phyloP scores from a whole-genome alignment of 2,329 filamentous ascomycete genomes.

The Hypocreales sp. region DNA sequence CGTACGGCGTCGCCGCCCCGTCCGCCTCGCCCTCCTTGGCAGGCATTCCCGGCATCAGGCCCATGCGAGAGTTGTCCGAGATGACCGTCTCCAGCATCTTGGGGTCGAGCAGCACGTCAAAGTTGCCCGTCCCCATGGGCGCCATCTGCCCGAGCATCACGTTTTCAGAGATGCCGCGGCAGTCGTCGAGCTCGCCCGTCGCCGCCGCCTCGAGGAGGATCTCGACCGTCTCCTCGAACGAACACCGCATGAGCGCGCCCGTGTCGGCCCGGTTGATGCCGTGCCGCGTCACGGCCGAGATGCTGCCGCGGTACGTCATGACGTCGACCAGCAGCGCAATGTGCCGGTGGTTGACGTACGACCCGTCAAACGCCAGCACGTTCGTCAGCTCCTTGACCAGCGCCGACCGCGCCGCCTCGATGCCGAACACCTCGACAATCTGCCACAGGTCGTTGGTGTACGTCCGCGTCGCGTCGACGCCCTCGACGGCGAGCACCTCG shows the following conservation, averaged over 20 bases:
- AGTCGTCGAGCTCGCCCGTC: conserved; percentile 91
- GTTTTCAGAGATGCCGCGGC: conserved; percentile 95
- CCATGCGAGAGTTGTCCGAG: conserved; percentile 77
- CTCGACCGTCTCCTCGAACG: conserved; percentile 97
- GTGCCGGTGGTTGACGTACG: conserved; percentile 98
- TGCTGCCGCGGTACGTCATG: conserved; percentile 87
- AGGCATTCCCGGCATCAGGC: conserved; percentile 64
- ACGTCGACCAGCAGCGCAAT: conserved; percentile 90
- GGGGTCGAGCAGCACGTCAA: conserved; percentile 85
- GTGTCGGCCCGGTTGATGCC: conserved; percentile 98
- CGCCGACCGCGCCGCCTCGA: conserved; percentile 80
- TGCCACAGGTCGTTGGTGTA: conserved; percentile 95
- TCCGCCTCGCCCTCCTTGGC: conserved; percentile 60
- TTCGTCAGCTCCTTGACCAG: conserved; percentile 79
- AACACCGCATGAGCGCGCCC: conserved; percentile 96
- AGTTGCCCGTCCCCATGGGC: conserved; percentile 91
- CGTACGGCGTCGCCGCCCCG: conserved; percentile 88
- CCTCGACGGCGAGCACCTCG: conserved; percentile 70
- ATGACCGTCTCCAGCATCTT: conserved; percentile 93
- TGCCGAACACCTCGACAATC: conserved; percentile 86
- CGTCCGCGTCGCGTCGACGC: conserved; percentile 72
- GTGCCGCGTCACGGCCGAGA: conserved; percentile 94
- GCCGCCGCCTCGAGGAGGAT: conserved; percentile 93
- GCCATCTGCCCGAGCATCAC: conserved; percentile 96
- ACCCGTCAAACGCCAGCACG: conserved; percentile 95